These are phyloP conservation scores for Plasmodium blacklocki DNA, from an alignment of 169 alveolate genomes.

Conservation along the genomic window DNA sequence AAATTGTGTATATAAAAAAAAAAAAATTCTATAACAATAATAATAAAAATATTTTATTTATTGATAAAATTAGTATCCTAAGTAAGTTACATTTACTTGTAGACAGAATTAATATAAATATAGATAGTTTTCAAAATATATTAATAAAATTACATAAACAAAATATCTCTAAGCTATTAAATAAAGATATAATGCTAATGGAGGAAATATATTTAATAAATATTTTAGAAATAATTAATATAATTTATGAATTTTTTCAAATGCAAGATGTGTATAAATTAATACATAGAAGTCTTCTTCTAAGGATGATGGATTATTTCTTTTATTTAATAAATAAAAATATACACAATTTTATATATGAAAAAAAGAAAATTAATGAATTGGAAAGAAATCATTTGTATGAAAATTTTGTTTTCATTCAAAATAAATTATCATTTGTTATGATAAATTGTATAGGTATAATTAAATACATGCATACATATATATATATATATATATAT, in stretches of 20 bases:
- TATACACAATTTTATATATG: slow-evolving; percentile 7
- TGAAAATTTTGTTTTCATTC: slow-evolving; percentile 34
- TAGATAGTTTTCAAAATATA: slow-evolving; percentile 58
- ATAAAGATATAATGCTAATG: slow-evolving; percentile 24
- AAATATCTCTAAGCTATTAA: slow-evolving; percentile 27
- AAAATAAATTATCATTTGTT: slow-evolving; percentile 44
- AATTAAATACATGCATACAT: background rate
- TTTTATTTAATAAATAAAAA: slow-evolving; percentile 52
- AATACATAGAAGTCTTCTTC: slow-evolving; percentile 28
- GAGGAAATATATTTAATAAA: slow-evolving; percentile 57
- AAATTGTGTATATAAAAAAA: slow-evolving; percentile 3
- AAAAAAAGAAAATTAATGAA: slow-evolving; percentile 31
- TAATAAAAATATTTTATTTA: background rate
- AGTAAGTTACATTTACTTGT: slow-evolving; percentile 37
- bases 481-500: background rate
- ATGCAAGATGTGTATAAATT: slow-evolving; percentile 42
- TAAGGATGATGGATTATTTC: slow-evolving; percentile 58
- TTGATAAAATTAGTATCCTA: slow-evolving; percentile 50
- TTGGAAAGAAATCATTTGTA: slow-evolving; percentile 23
- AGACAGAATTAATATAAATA: slow-evolving; percentile 50
- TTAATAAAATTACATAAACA: slow-evolving; percentile 53
- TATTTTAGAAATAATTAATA: slow-evolving; percentile 25
- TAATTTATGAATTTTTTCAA: slow-evolving; percentile 71
- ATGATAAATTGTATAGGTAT: slow-evolving; percentile 46
- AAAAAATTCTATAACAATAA: background rate